These are phyloP conservation scores for Candida glucosophila DNA, from an alignment of 1,139 yeast species.

Conservation along the genomic window DNA sequence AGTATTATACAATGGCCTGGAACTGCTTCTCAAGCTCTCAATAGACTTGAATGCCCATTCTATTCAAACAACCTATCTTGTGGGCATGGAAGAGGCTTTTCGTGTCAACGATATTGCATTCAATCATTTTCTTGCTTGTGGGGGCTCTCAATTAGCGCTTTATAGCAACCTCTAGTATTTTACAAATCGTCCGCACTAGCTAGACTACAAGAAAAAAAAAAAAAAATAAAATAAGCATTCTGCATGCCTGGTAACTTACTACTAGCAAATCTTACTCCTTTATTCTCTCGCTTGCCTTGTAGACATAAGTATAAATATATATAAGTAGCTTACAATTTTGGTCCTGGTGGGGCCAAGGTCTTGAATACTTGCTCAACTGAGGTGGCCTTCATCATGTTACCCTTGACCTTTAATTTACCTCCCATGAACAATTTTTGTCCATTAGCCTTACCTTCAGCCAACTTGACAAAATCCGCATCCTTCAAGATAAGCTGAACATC, in stretches of 20 bases:
- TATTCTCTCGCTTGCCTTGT: too few relatives aligned
- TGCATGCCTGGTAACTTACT: too few relatives aligned
- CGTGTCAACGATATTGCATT: conserved; percentile 8
- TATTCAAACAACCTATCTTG: conserved; percentile 13
- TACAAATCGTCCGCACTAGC: background rate
- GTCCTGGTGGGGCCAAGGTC: conserved; percentile 46
- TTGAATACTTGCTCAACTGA: conserved; percentile 67
- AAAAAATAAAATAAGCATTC: background rate
- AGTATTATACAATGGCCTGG: conserved; percentile 16
- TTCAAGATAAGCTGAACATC: conserved; percentile 60
- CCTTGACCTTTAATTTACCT: conserved; percentile 80
- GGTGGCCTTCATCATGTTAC: conserved; percentile 86
- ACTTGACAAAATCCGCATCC: conserved; percentile 59
- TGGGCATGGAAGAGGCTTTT: conserved; percentile 17
- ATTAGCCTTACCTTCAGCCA: conserved; percentile 71
- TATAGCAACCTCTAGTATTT: background rate
- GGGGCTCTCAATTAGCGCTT: too few relatives aligned
- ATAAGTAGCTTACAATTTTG: conserved; percentile 27
- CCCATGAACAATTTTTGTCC: conserved; percentile 80
- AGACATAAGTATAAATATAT: too few relatives aligned
- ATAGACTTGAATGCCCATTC: conserved; percentile 4
- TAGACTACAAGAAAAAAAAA: background rate
- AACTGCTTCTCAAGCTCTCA: conserved; percentile 9
- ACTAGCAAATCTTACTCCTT: too few relatives aligned
- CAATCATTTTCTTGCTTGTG: too few relatives aligned